Percentiles rank a stretch among this genome's conserved stretches.
Evolutionary conservation across 768 basidiomycete genomes (phyloP).

Genomic region (Phaeotremella fagi): DNA sequence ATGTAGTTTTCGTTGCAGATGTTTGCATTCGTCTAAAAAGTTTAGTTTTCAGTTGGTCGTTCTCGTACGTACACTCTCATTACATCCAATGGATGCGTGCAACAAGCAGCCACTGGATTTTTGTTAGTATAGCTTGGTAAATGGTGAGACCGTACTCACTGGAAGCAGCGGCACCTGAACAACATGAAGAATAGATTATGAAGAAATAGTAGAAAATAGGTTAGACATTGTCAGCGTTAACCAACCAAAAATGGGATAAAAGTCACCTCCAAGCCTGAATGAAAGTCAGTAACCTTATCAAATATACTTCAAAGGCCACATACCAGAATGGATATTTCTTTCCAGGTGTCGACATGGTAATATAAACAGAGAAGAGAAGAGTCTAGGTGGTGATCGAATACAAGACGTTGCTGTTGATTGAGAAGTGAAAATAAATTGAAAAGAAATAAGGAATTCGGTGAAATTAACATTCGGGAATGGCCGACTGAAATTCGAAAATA

Average conservation of each 20-base stretch:
- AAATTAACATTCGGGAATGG: background rate
- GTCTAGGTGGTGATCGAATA: background rate
- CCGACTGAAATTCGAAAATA: background rate
- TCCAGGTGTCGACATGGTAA: background rate
- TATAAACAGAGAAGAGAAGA: background rate
- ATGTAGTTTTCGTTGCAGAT: slow-evolving; percentile 24
- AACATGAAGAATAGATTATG: background rate
- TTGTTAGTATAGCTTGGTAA: no score
- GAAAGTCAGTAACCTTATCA: background rate
- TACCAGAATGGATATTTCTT: slow-evolving; percentile 36
- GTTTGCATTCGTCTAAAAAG: slow-evolving; percentile 40
- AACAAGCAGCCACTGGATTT: slow-evolving; percentile 45
- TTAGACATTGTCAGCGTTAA: no score
- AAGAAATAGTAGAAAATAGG: background rate
- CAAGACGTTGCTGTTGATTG: background rate
- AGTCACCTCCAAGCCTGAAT: slow-evolving; percentile 21
- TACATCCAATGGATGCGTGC: slow-evolving; percentile 41
- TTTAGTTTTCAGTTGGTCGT: background rate
- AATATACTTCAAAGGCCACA: slow-evolving; percentile 4
- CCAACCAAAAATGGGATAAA: background rate
- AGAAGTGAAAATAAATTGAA: background rate
- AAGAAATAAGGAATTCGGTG: background rate
- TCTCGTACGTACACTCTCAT: slow-evolving; percentile 37
- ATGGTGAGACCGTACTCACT: slow-evolving; percentile 31
- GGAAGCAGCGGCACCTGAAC: slow-evolving; percentile 32